Percentiles rank a stretch among this genome's conserved stretches.
Evolutionary conservation across 768 basidiomycete species (phyloP).

Genomic region (Agrocybe pediades): DNA sequence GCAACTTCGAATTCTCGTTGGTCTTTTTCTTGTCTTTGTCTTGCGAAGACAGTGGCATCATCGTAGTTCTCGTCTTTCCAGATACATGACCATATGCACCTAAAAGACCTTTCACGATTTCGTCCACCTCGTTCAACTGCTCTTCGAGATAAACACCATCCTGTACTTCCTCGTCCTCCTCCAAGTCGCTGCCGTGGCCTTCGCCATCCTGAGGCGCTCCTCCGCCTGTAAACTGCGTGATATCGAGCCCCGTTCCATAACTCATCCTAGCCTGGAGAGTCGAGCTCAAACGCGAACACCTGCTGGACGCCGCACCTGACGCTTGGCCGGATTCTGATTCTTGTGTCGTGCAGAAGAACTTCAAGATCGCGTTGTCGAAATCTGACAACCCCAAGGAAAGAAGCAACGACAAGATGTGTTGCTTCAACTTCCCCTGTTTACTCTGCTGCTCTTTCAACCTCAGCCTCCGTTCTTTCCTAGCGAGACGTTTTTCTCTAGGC

Average conservation of each 20-base stretch:
- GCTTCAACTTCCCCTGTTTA: not conserved
- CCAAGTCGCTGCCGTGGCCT: not conserved
- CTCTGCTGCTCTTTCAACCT: not conserved
- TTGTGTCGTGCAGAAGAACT: not conserved
- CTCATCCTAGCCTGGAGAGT: not conserved
- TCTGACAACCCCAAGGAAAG: constrained; percentile 69
- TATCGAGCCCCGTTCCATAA: not conserved
- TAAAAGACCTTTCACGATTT: constrained; percentile 33
- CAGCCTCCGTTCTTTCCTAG: not conserved
- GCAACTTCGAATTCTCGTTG: not conserved
- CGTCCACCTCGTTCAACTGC: constrained; percentile 39
- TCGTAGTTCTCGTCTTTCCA: not conserved
- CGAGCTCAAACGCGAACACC: not conserved
- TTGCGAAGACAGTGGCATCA: not conserved
- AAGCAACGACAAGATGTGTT: constrained; percentile 62
- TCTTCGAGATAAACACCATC: not conserved
- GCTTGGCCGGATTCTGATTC: not conserved
- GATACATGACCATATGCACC: not conserved
- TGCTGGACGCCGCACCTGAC: not conserved
- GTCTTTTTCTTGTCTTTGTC: not conserved
- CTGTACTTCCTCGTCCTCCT: not conserved
- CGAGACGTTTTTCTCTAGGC: not conserved
- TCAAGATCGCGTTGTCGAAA: constrained; percentile 36
- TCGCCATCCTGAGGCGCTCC: not conserved
- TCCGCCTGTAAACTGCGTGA: not conserved